Evolutionary conservation across 2,329 filamentous ascomycete genomes (phyloP), one percentile per base, ranked within the genome.

Genomic region (Shiraia bambusicola): DNA sequence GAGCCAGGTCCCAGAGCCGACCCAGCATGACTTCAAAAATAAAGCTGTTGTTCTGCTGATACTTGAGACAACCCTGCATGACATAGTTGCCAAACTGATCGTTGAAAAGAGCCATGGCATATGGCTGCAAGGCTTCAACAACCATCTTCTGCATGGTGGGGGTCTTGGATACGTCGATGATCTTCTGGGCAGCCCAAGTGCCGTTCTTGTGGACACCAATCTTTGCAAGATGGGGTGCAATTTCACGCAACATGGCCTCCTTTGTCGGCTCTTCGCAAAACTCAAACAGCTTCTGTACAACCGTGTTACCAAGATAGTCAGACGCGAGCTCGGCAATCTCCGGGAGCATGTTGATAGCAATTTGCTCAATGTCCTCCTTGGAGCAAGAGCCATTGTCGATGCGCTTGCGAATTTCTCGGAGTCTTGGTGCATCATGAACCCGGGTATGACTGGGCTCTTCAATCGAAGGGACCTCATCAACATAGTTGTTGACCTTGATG

Each of bases 61-160:
- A 98, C 57, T 94, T 90, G 52, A 98, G 78, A 66, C 92, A 97
- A 58, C 93, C 93, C 71, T 98, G 93, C 56, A 97, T 80, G 41
- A 98, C 93, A 59, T 98, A 98, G 73, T 98, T 98, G 66, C 93
- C 93, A 59, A 95, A 98, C 65, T 98, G 93, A 63, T 98, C 93
- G 27, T 97, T 78, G 78, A 98, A 97, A 14, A 97, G 78, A 2
- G 90, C 88, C 33, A 96, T 82, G 0, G 87, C 90, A 71, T 94
- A 96, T 1, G 90, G 84, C 3, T 86, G 86, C 22, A 97, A 76
- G 53, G 88, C 80, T 50, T 95, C 83, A 19, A 93, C 86, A 61
- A 98, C 92, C 72, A 89, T 75, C 33, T 76, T 73, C 84, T 93
- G 92, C 71, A 97, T 91, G 28, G 76, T 74, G 5, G 86, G 83